These are phyloP conservation scores for Xylariales sp. DNA, from an alignment of 2,329 filamentous ascomycete species.

Conservation along the genomic window DNA sequence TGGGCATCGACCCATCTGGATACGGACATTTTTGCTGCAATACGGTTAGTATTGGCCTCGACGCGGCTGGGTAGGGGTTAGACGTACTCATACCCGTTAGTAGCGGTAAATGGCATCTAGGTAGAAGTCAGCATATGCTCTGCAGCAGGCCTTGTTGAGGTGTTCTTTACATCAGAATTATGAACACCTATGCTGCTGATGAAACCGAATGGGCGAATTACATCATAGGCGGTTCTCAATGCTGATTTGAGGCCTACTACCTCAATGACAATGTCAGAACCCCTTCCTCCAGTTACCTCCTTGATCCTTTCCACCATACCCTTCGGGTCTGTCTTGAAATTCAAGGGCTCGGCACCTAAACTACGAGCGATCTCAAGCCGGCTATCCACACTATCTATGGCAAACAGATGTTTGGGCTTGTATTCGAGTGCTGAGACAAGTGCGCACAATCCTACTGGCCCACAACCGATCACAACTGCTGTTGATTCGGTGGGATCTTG, in stretches of 20 bases:
- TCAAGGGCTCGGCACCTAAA: conserved; percentile 85
- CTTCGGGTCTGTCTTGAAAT: conserved; percentile 76
- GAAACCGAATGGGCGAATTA: conserved; percentile 77
- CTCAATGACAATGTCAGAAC: conserved; percentile 87
- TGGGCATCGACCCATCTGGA: conserved; percentile 83
- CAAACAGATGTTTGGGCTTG: conserved; percentile 79
- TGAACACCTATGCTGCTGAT: conserved; percentile 83
- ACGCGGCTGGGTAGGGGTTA: neutral
- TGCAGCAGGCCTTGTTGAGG: neutral
- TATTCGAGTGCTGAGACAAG: conserved; percentile 81
- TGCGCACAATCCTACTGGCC: conserved; percentile 86
- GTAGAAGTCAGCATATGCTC: conserved; percentile 41
- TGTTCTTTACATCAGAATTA: conserved; percentile 70
- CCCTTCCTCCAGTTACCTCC: conserved; percentile 80
- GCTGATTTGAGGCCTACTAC: conserved; percentile 78
- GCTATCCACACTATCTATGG: conserved; percentile 80
- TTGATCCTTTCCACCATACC: conserved; percentile 75
- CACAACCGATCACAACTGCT: conserved; percentile 85
- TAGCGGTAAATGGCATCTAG: conserved; percentile 75
- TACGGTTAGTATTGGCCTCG: conserved; percentile 42
- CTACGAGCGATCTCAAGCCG: conserved; percentile 77
- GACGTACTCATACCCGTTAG: conserved; percentile 68
- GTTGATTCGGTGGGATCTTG: conserved; percentile 73
- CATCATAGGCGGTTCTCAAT: conserved; percentile 75
- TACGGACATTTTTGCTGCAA: conserved; percentile 73